phyloP scores from a whole-genome alignment of 352 stramenopile species.

The Phytophthora brassicae region DNA sequence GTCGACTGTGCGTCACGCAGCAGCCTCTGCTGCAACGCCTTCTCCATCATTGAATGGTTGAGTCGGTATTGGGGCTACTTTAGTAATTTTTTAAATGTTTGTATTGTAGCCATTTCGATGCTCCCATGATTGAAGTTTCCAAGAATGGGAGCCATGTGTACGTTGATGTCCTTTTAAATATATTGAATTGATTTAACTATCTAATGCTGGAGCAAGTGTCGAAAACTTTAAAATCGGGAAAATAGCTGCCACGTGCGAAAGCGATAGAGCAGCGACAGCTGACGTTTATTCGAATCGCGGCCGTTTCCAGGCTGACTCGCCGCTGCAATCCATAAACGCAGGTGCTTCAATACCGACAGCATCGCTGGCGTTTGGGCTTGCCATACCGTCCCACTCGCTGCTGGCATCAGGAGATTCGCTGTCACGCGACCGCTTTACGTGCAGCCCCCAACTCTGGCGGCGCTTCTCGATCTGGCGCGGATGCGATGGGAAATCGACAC shows the following conservation, averaged over 20 bases:
- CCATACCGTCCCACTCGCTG: constrained; percentile 38
- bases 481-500: constrained; percentile 62
- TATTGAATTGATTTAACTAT: constrained; percentile 28
- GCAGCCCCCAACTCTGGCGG: constrained; percentile 47
- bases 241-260: background rate
- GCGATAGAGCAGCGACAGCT: background rate
- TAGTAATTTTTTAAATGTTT: constrained; percentile 1
- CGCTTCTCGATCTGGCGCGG: constrained; percentile 59
- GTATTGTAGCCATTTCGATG: background rate
- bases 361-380: constrained; percentile 24
- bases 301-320: constrained; percentile 56
- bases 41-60: constrained; percentile 21
- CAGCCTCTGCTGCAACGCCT: constrained; percentile 38
- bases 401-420: constrained; percentile 29
- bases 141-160: too few species aligned
- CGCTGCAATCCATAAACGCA: constrained; percentile 45
- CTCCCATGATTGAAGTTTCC: background rate
- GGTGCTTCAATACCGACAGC: constrained; percentile 25
- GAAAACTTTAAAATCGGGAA: constrained; percentile 16
- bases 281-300: constrained; percentile 51
- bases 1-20: constrained; percentile 40
- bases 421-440: constrained; percentile 55
- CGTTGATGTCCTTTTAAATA: too few species aligned
- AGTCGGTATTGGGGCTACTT: background rate
- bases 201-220: constrained; percentile 11